Evolutionary conservation across 176 grass and related monocot genomes (phyloP).

Genomic region (Musa beccarii): DNA sequence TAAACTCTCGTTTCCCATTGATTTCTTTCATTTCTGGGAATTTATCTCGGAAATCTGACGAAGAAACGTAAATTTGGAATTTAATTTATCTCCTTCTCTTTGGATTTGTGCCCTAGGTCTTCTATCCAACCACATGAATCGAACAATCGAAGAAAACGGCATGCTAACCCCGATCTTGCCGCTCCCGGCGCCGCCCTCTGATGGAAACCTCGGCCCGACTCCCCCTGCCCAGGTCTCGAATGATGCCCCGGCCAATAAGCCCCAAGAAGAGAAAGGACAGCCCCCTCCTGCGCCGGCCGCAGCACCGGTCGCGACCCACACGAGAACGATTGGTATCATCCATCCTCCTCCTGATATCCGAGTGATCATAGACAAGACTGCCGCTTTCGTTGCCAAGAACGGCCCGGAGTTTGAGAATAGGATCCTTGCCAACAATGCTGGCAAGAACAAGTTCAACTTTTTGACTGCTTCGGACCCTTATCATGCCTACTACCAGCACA

Average conservation of each 20-base stretch:
- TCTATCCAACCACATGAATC: not conserved
- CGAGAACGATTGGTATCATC: conserved; percentile 73
- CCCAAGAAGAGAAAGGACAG: not conserved
- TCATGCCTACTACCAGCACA: conserved; percentile 83
- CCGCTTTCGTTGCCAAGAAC: conserved; percentile 82
- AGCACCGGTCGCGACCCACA: conserved; percentile 67
- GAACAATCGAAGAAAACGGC: not conserved
- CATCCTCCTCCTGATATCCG: conserved; percentile 80
- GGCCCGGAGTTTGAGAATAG: conserved; percentile 72
- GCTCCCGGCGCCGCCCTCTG: conserved; percentile 6
- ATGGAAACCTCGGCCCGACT: conserved; percentile 10
- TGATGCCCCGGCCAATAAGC: not conserved
- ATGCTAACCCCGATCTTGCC: conserved; percentile 10
- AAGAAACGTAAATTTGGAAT: too few relatives aligned
- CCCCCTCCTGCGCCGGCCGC: not conserved
- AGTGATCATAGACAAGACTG: conserved; percentile 84
- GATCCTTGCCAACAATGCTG: conserved; percentile 55
- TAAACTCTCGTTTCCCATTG: too few relatives aligned
- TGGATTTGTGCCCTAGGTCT: not conserved
- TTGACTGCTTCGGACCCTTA: conserved; percentile 72
- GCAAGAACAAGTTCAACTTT: conserved; percentile 93
- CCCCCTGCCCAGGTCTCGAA: conserved; percentile 2
- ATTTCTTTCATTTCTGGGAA: too few relatives aligned
- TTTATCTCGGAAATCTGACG: too few relatives aligned
- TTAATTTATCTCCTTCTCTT: too few relatives aligned